Evolutionary conservation across 331 rosid genomes (phyloP).

Genomic region (Quercus phellos): DNA sequence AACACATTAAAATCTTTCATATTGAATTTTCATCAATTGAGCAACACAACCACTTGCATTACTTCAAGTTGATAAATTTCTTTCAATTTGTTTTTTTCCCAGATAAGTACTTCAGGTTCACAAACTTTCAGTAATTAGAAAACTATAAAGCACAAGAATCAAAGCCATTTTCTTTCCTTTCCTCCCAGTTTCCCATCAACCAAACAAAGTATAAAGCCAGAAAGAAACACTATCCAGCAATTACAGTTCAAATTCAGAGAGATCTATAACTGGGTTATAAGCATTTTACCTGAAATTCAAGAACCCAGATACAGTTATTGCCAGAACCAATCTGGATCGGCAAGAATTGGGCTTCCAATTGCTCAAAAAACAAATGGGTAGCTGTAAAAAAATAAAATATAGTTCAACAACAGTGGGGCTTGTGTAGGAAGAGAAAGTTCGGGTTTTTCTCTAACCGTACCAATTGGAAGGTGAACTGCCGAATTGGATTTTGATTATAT

Average conservation of each 20-base stretch:
- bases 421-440: conserved; percentile 3
- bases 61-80: conserved; percentile 5
- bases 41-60: conserved; percentile 19
- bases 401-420: neutral
- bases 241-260: conserved; percentile 17
- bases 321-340: conserved; percentile 47
- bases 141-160: conserved; percentile 10
- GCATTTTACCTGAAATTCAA: conserved; percentile 48
- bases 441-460: neutral
- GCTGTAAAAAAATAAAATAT: neutral
- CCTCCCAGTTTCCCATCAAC: conserved; percentile 18
- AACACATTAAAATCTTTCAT: neutral
- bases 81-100: neutral
- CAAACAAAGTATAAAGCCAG: neutral
- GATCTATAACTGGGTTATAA: conserved; percentile 40
- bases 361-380: conserved; percentile 22
- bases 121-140: neutral
- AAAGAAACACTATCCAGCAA: conserved; percentile 2
- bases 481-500: neutral
- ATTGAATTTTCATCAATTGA: neutral
- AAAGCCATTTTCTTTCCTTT: neutral
- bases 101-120: neutral
- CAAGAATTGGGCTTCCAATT: conserved; percentile 18
- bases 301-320: conserved; percentile 31
- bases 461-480: neutral